These are phyloP conservation scores for Scorias spongiosa DNA, from an alignment of 2,329 filamentous ascomycete genomes.

Conservation along the genomic window DNA sequence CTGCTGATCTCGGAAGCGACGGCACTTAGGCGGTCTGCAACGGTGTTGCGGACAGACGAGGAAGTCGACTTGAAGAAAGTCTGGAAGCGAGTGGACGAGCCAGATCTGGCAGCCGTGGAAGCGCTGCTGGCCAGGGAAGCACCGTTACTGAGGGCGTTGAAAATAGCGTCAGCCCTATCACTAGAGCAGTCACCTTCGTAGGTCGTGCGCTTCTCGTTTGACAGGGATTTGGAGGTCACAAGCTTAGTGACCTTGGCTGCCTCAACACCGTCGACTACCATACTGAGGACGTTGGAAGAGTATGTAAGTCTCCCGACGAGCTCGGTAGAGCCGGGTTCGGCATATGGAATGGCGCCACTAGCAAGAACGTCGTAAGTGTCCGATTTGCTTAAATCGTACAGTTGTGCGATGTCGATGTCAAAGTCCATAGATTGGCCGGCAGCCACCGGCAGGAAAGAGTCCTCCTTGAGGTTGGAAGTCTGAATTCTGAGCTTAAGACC, in stretches of 20 bases:
- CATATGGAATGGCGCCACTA: slow-evolving; percentile 41
- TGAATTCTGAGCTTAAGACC: slow-evolving; percentile 34
- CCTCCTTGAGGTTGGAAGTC: slow-evolving; percentile 29
- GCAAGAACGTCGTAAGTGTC: slow-evolving; percentile 43
- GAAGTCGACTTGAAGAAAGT: slow-evolving; percentile 51
- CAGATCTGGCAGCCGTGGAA: slow-evolving; percentile 35
- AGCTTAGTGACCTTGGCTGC: slow-evolving; percentile 33
- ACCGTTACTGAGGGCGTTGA: slow-evolving; percentile 40
- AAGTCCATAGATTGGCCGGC: slow-evolving; percentile 35
- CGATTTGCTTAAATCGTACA: slow-evolving; percentile 35
- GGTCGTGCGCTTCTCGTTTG: slow-evolving; percentile 32
- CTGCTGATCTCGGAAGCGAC: slow-evolving; percentile 42
- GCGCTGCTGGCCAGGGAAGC: slow-evolving; percentile 38
- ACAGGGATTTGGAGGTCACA: background rate
- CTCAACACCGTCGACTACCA: slow-evolving; percentile 40
- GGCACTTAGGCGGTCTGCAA: slow-evolving; percentile 36
- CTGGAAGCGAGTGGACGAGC: slow-evolving; percentile 33
- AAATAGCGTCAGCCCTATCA: slow-evolving; percentile 28
- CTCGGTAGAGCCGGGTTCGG: slow-evolving; percentile 35
- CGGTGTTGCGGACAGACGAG: slow-evolving; percentile 29
- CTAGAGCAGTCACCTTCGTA: slow-evolving; percentile 36
- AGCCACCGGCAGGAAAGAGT: slow-evolving; percentile 36
- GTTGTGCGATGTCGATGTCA: slow-evolving; percentile 40
- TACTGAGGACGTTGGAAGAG: slow-evolving; percentile 42
- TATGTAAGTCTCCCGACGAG: slow-evolving; percentile 40